A percentile compares a stretch with the other conserved stretches of the same genome.
phyloP scores from a whole-genome alignment of 2,329 filamentous ascomycete species.

The Xenoacremonium recifei region DNA sequence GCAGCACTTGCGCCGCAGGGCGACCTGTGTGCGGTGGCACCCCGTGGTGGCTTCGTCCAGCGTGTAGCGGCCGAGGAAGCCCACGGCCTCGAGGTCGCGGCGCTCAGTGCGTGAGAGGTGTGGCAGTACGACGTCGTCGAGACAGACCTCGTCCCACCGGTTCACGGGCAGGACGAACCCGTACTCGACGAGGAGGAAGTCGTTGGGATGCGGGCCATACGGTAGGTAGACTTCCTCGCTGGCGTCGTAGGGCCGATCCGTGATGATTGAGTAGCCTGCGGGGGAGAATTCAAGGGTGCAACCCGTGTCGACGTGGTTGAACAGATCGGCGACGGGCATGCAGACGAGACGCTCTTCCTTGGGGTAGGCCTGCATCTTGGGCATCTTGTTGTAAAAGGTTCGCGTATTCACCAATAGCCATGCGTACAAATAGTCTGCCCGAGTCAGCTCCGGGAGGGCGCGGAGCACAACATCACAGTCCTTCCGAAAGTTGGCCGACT shows the following conservation, averaged over 20 bases:
- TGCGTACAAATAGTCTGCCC: conserved; percentile 48
- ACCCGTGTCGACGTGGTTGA: conserved; percentile 55
- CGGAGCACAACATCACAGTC: conserved; percentile 38
- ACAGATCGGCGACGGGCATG: conserved; percentile 71
- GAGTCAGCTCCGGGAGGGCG: conserved; percentile 28
- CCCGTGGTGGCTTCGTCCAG: conserved; percentile 34
- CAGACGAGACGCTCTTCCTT: conserved; percentile 63
- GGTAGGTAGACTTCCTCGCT: conserved; percentile 68
- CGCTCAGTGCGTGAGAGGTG: conserved; percentile 36
- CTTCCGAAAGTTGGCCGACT: conserved; percentile 42
- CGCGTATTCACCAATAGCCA: conserved; percentile 63
- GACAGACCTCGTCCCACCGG: conserved; percentile 46
- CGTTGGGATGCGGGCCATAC: conserved; percentile 70
- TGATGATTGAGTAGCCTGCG: conserved; percentile 53
- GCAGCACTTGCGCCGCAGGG: conserved; percentile 38
- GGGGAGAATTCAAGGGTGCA: conserved; percentile 53
- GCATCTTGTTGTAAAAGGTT: conserved; percentile 57
- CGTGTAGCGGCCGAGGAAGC: conserved; percentile 52
- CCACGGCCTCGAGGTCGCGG: conserved; percentile 39
- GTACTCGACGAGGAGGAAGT: conserved; percentile 71
- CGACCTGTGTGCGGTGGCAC: conserved; percentile 55
- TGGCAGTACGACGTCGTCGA: conserved; percentile 48
- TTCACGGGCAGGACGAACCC: conserved; percentile 51
- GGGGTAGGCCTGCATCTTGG: conserved; percentile 41
- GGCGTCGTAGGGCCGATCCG: conserved; percentile 46